A percentile compares a stretch with the other conserved stretches of the same genome.
Evolutionary conservation across 1,284 basidiomycete species (phyloP).

Genomic region (Volvariella volvacea): DNA sequence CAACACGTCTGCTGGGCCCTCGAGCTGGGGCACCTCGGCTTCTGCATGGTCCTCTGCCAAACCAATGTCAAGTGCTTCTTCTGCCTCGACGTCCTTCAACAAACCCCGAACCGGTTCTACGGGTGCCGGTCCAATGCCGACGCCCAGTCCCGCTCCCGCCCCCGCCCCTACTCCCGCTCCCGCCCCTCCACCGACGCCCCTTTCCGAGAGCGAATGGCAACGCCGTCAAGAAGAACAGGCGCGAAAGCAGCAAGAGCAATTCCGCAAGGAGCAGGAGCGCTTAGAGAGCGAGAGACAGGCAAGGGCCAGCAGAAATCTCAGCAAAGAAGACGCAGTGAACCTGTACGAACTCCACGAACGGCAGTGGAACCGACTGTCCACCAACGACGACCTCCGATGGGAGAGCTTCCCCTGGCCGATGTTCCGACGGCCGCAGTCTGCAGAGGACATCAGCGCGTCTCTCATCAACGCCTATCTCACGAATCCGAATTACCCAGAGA

Average conservation of each 20-base stretch:
- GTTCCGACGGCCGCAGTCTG: conserved; percentile 43
- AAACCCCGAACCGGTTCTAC: conserved; percentile 20
- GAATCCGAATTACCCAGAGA: conserved; percentile 43
- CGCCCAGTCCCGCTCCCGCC: conserved; percentile 12
- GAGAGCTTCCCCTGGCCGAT: conserved; percentile 67
- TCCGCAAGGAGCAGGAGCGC: conserved; percentile 50
- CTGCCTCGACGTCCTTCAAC: conserved; percentile 12
- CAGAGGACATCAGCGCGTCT: conserved; percentile 52
- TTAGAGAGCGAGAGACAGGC: conserved; percentile 37
- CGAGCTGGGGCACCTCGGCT: conserved; percentile 9
- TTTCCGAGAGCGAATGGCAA: conserved; percentile 46
- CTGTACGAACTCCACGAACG: conserved; percentile 51
- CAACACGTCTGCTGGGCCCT: conserved; percentile 10
- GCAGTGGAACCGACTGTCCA: conserved; percentile 45
- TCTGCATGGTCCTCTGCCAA: conserved; percentile 17
- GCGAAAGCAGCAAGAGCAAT: conserved; percentile 49
- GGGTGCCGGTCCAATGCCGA: conserved; percentile 19
- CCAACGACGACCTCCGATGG: conserved; percentile 38
- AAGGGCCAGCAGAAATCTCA: conserved; percentile 35
- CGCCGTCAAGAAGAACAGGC: conserved; percentile 51
- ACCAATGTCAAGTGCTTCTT: conserved; percentile 12
- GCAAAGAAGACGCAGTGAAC: conserved; percentile 44
- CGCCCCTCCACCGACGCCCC: conserved; percentile 11
- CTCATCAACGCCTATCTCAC: conserved; percentile 55
- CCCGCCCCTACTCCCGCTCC: conserved; percentile 10